These are phyloP conservation scores for Claviceps capensis DNA, from an alignment of 2,329 filamentous ascomycete species.

Conservation along the genomic window DNA sequence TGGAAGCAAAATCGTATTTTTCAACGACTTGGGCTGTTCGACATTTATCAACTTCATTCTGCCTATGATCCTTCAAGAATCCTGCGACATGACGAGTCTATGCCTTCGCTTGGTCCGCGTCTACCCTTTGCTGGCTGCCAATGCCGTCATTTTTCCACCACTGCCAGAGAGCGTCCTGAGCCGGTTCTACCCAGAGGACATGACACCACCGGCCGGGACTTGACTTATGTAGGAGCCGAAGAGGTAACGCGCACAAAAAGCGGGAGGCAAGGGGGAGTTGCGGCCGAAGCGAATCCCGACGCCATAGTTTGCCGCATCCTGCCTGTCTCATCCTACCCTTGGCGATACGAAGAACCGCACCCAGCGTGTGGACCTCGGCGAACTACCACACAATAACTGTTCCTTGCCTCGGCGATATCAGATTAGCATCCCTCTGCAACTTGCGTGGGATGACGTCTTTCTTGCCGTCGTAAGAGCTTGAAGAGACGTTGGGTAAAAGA, in stretches of 20 bases:
- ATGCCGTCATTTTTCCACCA: slow-evolving; percentile 67
- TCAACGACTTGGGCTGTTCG: too few relatives aligned
- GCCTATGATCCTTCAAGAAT: slow-evolving; percentile 13
- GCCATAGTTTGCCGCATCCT: slow-evolving; percentile 52
- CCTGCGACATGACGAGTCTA: slow-evolving; percentile 58
- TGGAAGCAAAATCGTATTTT: too few relatives aligned
- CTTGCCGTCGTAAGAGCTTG: slow-evolving; percentile 30
- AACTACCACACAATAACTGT: slow-evolving; percentile 75
- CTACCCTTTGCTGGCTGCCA: slow-evolving; percentile 60
- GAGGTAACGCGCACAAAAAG: slow-evolving; percentile 79
- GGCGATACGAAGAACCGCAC: slow-evolving; percentile 52
- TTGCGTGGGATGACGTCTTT: slow-evolving; percentile 52
- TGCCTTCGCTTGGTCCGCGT: slow-evolving; percentile 50
- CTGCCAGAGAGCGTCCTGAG: slow-evolving; percentile 64
- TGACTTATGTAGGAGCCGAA: slow-evolving; percentile 53
- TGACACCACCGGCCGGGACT: slow-evolving; percentile 69
- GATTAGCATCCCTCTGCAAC: slow-evolving; percentile 66
- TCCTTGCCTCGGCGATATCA: slow-evolving; percentile 49
- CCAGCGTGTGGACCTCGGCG: slow-evolving; percentile 76
- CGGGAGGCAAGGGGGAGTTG: slow-evolving; percentile 59
- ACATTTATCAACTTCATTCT: slow-evolving; percentile 29
- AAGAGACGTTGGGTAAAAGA: slow-evolving; percentile 15
- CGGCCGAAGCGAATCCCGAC: slow-evolving; percentile 70
- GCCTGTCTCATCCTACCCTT: slow-evolving; percentile 54
- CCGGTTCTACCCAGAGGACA: slow-evolving; percentile 62